A percentile compares a stretch with the other conserved stretches of the same genome.
Evolutionary conservation across 352 stramenopile species (phyloP).

Genomic region (Globisporangium parvum): DNA sequence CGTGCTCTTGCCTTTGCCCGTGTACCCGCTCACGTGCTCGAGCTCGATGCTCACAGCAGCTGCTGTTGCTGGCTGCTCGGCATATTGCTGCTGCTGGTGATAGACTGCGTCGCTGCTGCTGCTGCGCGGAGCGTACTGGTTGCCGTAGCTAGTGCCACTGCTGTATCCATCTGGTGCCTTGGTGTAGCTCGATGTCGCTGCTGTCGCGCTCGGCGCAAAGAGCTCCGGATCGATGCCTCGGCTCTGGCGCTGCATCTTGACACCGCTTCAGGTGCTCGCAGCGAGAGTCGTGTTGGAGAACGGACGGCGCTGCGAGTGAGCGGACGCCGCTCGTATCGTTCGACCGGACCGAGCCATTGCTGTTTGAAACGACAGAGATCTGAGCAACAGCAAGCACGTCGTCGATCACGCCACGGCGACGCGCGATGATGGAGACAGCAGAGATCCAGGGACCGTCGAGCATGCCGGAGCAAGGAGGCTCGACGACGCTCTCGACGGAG

Average conservation of each 20-base stretch:
- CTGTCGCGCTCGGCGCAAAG: conserved; percentile 35
- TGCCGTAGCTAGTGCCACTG: conserved; percentile 4
- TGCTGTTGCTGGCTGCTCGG: conserved; percentile 1
- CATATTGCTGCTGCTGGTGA: background rate
- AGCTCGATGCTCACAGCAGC: conserved; percentile 35
- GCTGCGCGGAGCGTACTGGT: conserved; percentile 5
- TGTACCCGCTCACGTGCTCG: conserved; percentile 62
- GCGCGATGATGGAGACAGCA: too few species aligned
- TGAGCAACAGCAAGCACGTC: too few species aligned
- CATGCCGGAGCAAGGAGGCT: too few species aligned
- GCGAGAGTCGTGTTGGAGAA: too few species aligned
- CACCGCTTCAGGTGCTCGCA: too few species aligned
- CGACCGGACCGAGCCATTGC: too few species aligned
- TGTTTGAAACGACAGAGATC: too few species aligned
- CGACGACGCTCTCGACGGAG: too few species aligned
- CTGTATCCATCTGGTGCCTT: background rate
- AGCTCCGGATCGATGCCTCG: conserved; percentile 43
- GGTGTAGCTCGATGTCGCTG: background rate
- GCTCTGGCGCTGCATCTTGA: conserved; percentile 28
- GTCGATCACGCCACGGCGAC: too few species aligned
- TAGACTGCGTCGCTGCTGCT: conserved; percentile 18
- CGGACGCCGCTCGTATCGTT: too few species aligned
- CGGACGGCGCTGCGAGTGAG: too few species aligned
- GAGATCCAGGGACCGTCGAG: too few species aligned
- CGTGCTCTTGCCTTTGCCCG: conserved; percentile 44